Percentiles rank a stretch among this genome's conserved stretches.
phyloP scores from a whole-genome alignment of 2,329 filamentous ascomycete species.

The Verticillium nubilum region DNA sequence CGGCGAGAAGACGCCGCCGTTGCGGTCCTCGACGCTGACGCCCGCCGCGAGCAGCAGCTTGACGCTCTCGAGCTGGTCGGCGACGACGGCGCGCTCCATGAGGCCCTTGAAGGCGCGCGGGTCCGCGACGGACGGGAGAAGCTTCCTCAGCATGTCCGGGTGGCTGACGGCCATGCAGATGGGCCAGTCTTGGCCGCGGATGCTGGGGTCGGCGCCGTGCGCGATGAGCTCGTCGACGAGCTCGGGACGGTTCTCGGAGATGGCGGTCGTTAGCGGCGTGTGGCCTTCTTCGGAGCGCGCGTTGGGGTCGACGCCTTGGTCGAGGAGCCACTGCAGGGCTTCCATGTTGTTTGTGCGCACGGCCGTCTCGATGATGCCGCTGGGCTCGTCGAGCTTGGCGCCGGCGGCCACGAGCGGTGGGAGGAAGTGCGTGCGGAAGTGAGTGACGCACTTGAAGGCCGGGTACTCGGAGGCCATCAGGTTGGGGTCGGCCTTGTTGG shows the following conservation, averaged over 20 bases:
- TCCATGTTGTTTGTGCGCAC: constrained; percentile 57
- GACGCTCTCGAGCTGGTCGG: constrained; percentile 61
- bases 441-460: constrained; percentile 63
- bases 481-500: constrained; percentile 57
- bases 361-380: constrained; percentile 61
- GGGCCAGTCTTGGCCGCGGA: constrained; percentile 65
- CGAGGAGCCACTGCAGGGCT: constrained; percentile 54
- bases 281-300: constrained; percentile 51
- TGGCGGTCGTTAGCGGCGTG: constrained; percentile 62
- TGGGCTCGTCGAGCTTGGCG: constrained; percentile 51
- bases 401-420: constrained; percentile 55
- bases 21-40: constrained; percentile 65
- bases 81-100: constrained; percentile 62
- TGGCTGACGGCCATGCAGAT: constrained; percentile 62
- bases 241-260: constrained; percentile 52
- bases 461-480: constrained; percentile 59
- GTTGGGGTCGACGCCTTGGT: constrained; percentile 55
- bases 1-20: constrained; percentile 66
- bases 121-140: constrained; percentile 52
- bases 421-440: constrained; percentile 56
- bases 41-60: constrained; percentile 60
- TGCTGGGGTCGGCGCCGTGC: constrained; percentile 55
- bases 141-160: constrained; percentile 52
- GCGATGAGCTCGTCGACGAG: constrained; percentile 53
- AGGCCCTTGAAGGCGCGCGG: constrained; percentile 60